These are phyloP conservation scores for Hypoxylon lienhwacheense DNA, from an alignment of 495 filamentous ascomycete species.

Conservation along the genomic window DNA sequence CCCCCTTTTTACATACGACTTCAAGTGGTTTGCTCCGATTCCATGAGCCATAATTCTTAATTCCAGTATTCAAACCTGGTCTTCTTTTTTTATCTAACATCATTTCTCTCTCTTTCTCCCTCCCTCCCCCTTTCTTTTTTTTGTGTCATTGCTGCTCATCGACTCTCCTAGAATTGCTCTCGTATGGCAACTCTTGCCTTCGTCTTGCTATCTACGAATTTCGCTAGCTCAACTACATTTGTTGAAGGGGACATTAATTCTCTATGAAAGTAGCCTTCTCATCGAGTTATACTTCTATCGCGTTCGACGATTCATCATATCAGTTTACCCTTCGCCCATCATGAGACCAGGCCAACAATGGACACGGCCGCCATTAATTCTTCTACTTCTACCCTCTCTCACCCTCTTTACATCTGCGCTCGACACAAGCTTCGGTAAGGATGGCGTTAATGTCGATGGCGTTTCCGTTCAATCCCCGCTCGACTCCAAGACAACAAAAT, in stretches of 20 bases:
- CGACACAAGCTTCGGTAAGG: slow-evolving; percentile 22
- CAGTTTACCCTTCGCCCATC: slow-evolving; percentile 15
- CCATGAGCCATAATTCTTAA: too few relatives aligned
- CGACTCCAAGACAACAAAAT: slow-evolving; percentile 42
- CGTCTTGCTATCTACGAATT: too few relatives aligned
- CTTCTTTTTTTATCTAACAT: slow-evolving; percentile 5
- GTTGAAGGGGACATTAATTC: too few relatives aligned
- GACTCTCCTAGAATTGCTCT: background rate
- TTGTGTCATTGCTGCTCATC: background rate
- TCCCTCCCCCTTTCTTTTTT: slow-evolving; percentile 3
- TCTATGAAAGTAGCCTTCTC: too few relatives aligned
- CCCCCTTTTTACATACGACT: too few relatives aligned
- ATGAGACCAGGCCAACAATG: slow-evolving; percentile 48
- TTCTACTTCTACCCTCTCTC: slow-evolving; percentile 51
- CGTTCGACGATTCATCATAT: background rate
- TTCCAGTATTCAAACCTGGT: background rate
- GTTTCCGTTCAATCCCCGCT: slow-evolving; percentile 30
- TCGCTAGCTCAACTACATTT: too few relatives aligned
- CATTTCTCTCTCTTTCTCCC: slow-evolving; percentile 5
- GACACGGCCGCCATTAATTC: slow-evolving; percentile 47
- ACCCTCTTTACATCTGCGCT: slow-evolving; percentile 41
- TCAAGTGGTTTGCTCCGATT: too few relatives aligned
- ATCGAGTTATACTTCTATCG: too few relatives aligned
- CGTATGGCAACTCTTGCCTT: too few relatives aligned
- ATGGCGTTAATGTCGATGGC: slow-evolving; percentile 15